Base-by-base conservation (phyloP, 106 monocot species). In the Dioscorea alata region DNA sequence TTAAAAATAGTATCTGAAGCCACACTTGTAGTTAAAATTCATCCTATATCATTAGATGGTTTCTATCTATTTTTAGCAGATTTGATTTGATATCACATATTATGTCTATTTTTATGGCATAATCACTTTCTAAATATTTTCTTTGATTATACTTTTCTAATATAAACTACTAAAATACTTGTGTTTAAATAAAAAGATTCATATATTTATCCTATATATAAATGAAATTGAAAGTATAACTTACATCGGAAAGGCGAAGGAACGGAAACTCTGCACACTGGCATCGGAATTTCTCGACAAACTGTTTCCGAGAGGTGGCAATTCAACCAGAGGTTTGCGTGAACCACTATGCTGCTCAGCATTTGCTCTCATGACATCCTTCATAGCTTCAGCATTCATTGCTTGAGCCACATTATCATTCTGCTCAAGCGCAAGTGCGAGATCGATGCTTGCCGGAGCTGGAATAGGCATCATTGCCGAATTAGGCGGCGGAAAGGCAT, bases 171-270 rank as follows among this genome's bases (percentile, higher is more conserved):
- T n/a, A n/a, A n/a, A n/a, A n/a, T n/a, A n/a, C n/a, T n/a, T n/a
- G n/a, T n/a, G n/a, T n/a, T n/a, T n/a, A n/a, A n/a, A n/a, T n/a
- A n/a, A n/a, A n/a, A n/a, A n/a, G n/a, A n/a, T n/a, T n/a, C n/a
- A n/a, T n/a, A n/a, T n/a, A n/a, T n/a, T n/a, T n/a, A n/a, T n/a
- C n/a, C n/a, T n/a, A n/a, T n/a, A n/a, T n/a, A n/a, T n/a, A n/a
- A n/a, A 42, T 6, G 28, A 28, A 28, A 28, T 1, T 1, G 28
- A 28, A 3, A 28, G 1, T 28, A 28, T 1, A 8, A 18, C 65
- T 2, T 81, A 86, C 89, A 85, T 83, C 52, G 89, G 85, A 63
- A 89, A 89, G 22, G 85, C 85, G n/a, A 83, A 87, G 18, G 87
- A 87, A 6, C 67, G 65, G 69, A 84, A 80, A 64, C 87, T 87